These are phyloP conservation scores for Nicotiana noctiflora DNA, from an alignment of 257 asterid species.

Conservation along the genomic window DNA sequence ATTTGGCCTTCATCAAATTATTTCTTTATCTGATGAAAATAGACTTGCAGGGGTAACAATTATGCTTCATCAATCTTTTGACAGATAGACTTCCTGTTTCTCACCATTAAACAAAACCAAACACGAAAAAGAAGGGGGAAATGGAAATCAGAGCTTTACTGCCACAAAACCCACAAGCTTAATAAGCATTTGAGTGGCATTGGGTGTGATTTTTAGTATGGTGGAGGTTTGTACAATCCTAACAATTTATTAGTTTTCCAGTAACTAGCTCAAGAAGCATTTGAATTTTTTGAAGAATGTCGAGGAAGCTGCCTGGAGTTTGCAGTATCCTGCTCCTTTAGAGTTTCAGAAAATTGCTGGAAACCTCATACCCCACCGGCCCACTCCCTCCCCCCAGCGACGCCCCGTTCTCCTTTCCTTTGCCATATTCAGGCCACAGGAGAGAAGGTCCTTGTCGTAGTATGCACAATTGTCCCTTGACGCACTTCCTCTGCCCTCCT, in stretches of 20 bases:
- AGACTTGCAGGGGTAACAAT: not conserved
- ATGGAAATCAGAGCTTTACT: not conserved
- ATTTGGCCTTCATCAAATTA: not conserved
- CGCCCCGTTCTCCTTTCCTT: not conserved
- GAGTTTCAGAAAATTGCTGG: not conserved
- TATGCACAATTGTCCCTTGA: not conserved
- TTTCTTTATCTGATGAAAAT: not conserved
- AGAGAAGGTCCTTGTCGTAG: not conserved
- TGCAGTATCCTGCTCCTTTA: not conserved
- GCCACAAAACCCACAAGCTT: not conserved
- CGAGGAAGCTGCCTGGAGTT: not conserved
- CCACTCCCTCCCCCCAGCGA: not conserved
- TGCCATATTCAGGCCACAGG: not conserved
- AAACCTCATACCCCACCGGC: not conserved
- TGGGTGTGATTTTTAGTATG: not conserved
- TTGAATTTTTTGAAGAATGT: not conserved
- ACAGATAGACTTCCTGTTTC: not conserved
- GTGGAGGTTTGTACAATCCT: not conserved
- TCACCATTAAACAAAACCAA: not conserved
- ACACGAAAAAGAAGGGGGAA: not conserved
- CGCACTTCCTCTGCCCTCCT: not conserved
- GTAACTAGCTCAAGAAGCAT: not conserved
- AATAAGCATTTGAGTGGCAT: not conserved
- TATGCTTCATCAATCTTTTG: not conserved
- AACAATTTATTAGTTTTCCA: not conserved